These are phyloP conservation scores for Pseudopyricularia javanii DNA, from an alignment of 2,329 filamentous ascomycete genomes.

Conservation along the genomic window DNA sequence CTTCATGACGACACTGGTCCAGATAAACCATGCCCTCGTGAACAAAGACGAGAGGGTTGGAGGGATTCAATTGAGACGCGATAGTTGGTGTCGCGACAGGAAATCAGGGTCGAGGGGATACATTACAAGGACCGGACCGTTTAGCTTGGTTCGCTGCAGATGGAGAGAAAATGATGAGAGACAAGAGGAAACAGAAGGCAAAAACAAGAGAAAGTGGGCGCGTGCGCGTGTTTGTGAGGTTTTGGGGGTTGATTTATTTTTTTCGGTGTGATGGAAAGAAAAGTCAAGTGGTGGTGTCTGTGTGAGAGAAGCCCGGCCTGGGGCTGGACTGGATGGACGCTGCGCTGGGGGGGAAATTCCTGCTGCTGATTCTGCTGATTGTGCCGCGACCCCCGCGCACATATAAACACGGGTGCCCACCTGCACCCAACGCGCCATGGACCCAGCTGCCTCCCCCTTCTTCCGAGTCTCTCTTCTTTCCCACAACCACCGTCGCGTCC, in stretches of 20 bases:
- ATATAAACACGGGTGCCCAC: conserved; percentile 48
- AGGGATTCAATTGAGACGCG: neutral
- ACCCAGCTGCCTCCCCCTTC: conserved; percentile 25
- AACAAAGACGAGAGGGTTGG: no score
- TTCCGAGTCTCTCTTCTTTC: conserved; percentile 11
- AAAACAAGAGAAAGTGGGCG: neutral
- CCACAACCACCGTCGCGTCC: conserved; percentile 1
- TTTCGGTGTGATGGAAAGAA: neutral
- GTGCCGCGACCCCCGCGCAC: conserved; percentile 37
- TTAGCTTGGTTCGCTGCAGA: neutral
- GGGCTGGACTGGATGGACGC: no score
- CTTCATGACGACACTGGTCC: no score
- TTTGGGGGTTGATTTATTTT: neutral
- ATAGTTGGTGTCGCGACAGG: neutral
- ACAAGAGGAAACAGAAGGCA: neutral
- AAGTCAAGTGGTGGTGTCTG: neutral
- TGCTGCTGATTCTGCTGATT: conserved; percentile 35
- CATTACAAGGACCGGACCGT: neutral
- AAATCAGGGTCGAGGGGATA: neutral
- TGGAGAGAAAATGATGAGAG: neutral
- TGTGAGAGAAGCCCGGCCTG: neutral
- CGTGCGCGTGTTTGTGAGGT: neutral
- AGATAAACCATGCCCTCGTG: no score
- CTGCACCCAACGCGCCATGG: conserved; percentile 37
- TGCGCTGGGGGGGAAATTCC: conserved; percentile 3